Evolutionary conservation across 768 basidiomycete species (phyloP).

Genomic region (Plicaturopsis crispa): DNA sequence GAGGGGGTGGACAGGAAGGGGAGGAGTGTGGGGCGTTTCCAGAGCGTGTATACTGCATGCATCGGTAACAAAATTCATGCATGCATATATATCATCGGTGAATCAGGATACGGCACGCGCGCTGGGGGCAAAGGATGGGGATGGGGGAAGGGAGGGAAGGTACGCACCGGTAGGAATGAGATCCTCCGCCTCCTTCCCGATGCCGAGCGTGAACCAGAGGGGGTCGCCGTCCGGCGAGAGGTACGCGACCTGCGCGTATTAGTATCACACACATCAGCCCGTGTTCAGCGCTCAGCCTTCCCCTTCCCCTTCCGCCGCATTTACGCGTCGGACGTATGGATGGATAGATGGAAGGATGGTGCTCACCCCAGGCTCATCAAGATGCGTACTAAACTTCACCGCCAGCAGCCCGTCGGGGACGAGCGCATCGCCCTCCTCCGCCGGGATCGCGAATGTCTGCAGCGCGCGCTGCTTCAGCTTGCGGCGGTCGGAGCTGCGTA

Average conservation of each 20-base stretch:
- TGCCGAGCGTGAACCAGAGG: slow-evolving; percentile 70
- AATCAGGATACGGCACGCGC: not conserved
- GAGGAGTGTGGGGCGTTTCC: slow-evolving; percentile 64
- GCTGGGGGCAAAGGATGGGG: not conserved
- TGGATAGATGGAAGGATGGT: slow-evolving; percentile 2
- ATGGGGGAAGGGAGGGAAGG: not conserved
- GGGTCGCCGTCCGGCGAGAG: slow-evolving; percentile 61
- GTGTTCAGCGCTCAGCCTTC: slow-evolving; percentile 3
- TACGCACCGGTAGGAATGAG: slow-evolving; percentile 61
- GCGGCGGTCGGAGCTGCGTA: slow-evolving; percentile 66
- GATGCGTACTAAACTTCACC: slow-evolving; percentile 60
- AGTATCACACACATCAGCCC: too few species aligned
- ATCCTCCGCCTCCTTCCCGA: slow-evolving; percentile 57
- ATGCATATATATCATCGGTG: not conserved
- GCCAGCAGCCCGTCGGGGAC: slow-evolving; percentile 70
- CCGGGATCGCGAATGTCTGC: slow-evolving; percentile 33
- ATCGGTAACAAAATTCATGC: too few species aligned
- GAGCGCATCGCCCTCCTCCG: slow-evolving; percentile 59
- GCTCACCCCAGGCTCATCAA: slow-evolving; percentile 59
- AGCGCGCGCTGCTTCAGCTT: slow-evolving; percentile 60
- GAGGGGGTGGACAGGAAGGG: slow-evolving; percentile 67
- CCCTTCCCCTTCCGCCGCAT: not conserved
- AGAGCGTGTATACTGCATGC: slow-evolving; percentile 62
- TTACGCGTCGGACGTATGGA: too few species aligned
- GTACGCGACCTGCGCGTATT: slow-evolving; percentile 48